Evolutionary conservation across 306 rosid species (phyloP), one percentile per base, ranked within the genome.

Genomic region (Hippophae rhamnoides): DNA sequence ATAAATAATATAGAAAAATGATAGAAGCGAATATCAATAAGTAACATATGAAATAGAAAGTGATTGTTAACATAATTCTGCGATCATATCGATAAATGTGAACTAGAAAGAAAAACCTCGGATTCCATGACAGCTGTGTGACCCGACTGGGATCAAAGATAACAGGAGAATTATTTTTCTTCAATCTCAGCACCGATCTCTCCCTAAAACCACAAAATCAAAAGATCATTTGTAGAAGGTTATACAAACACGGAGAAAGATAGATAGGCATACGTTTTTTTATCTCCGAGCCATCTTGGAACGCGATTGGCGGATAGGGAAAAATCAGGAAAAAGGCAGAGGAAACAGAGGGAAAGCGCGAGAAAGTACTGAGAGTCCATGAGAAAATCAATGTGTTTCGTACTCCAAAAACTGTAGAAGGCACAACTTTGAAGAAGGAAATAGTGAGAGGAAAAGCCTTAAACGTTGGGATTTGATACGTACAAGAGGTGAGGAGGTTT

Each of bases 71-170:
- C 38, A 2, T 4, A 31, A 31, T 31, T 31, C 38, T 31, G 38
- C 5, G 3, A 31, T 31, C 38, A 4, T 10, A 51, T 5, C 8
- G 61, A 53, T 23, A 47, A 61, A 50, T 43, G 41, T 7, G 56
- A 47, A 12, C 41, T 25, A 68, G 69, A 51, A 52, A 65, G n/a
- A 59, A 41, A 31, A 52, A 87, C 99, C 99, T 93, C 9, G 99
- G 99, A 52, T 7, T 14, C 99, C 99, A 93, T 5, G 95, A 82
- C 63, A 93, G 99, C 71, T 86, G 95, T 73, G 73, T 78, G 25
- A 84, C 95, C 44, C 86, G 79, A 18, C 88, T 78, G 23, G 97
- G 99, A 75, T 88, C 95, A 58, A 93, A 69, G 54, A 75, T 52
- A 26, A 75, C 70, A 50, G 79, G 69, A 62, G 86, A 74, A 40